These are phyloP conservation scores for Aechmea fasciata DNA, from an alignment of 176 grass and related monocot genomes.

Conservation along the genomic window DNA sequence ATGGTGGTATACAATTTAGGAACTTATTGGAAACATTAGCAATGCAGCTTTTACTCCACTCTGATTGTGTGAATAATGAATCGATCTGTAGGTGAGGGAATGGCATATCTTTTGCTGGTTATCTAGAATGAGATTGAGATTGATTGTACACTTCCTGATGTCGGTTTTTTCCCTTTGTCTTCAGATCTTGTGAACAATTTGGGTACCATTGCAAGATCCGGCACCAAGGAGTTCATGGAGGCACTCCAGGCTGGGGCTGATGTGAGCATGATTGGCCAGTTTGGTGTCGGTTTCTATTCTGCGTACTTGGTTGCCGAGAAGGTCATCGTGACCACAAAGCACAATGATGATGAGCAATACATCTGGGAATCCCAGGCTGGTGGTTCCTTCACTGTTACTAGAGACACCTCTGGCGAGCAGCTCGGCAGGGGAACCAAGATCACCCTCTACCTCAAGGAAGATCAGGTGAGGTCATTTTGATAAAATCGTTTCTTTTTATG, in stretches of 20 bases:
- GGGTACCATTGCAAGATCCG: constrained; percentile 46
- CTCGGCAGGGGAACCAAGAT: constrained; percentile 60
- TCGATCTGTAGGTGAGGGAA: too few species aligned
- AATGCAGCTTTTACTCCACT: too few species aligned
- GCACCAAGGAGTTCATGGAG: constrained; percentile 66
- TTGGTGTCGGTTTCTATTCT: constrained; percentile 57
- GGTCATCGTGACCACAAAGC: constrained; percentile 62
- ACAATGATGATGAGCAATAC: constrained; percentile 75
- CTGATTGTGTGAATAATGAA: too few species aligned
- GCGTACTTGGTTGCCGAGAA: constrained; percentile 54
- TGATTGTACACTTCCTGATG: too few species aligned
- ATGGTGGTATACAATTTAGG: too few species aligned
- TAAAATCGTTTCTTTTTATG: background rate
- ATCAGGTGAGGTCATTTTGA: constrained; percentile 14
- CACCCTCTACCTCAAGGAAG: constrained; percentile 52
- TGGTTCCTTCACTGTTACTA: constrained; percentile 45
- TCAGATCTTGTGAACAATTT: constrained; percentile 50
- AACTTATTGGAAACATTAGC: too few species aligned
- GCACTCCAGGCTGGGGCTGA: constrained; percentile 39
- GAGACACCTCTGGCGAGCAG: constrained; percentile 31
- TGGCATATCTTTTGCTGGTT: too few species aligned
- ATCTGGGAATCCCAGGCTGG: constrained; percentile 59
- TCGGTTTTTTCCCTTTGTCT: too few species aligned
- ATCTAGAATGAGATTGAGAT: too few species aligned
- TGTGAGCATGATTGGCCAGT: constrained; percentile 60